Percentiles rank a stretch among this genome's conserved stretches.
These are phyloP conservation scores for Emergomyces pasteurianus DNA, from an alignment of 2,329 filamentous ascomycete genomes.

Conservation along the genomic window DNA sequence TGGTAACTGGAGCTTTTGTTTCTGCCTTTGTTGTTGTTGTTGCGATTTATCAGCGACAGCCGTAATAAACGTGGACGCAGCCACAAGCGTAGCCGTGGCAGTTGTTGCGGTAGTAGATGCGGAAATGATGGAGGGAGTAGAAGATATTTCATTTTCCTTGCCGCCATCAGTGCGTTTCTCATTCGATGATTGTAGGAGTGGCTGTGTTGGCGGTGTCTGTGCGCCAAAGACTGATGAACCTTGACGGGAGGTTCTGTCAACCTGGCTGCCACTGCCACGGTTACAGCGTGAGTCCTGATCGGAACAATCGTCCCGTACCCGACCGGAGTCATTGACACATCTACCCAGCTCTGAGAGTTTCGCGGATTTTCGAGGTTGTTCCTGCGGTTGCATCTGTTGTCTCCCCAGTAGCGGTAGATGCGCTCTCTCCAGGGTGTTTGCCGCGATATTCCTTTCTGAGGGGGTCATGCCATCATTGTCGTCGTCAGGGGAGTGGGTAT, in stretches of 20 bases:
- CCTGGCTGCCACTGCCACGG: neutral
- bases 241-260: neutral
- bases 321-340: slow-evolving; percentile 12
- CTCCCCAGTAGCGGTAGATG: neutral
- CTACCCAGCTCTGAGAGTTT: slow-evolving; percentile 19
- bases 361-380: slow-evolving; percentile 23
- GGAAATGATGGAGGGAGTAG: neutral
- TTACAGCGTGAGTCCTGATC: neutral
- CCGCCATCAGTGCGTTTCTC: neutral
- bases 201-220: neutral
- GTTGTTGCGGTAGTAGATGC: neutral
- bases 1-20: neutral
- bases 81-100: neutral
- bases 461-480: slow-evolving; percentile 20
- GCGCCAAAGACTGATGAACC: neutral
- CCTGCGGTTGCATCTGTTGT: slow-evolving; percentile 4
- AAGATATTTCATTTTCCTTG: neutral
- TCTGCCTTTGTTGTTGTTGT: neutral
- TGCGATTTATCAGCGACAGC: neutral
- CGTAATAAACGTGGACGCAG: neutral
- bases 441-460: slow-evolving; percentile 32
- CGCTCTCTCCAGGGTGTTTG: slow-evolving; percentile 9
- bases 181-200: neutral
- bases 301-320: neutral
- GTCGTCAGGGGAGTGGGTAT: slow-evolving; percentile 6